Evolutionary conservation across 331 rosid species (phyloP).

Genomic region (Cydonia oblonga): DNA sequence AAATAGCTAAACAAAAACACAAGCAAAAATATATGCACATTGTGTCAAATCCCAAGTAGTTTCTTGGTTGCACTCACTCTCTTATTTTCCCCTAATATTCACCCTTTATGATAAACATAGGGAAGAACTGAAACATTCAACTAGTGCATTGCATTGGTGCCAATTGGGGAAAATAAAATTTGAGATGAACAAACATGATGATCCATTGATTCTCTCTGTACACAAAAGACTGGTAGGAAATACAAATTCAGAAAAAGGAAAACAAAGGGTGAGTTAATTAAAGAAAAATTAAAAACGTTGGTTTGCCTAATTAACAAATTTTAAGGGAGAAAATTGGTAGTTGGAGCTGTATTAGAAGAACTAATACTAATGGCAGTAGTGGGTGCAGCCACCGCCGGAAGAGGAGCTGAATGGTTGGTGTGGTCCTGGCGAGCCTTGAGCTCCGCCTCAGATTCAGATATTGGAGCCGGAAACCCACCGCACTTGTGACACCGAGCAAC

Average conservation of each 20-base stretch:
- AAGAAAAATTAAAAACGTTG: background rate
- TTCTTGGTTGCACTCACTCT: no score
- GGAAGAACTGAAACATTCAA: background rate
- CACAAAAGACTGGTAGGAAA: background rate
- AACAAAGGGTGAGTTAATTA: background rate
- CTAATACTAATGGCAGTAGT: background rate
- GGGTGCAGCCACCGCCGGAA: background rate
- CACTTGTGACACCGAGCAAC: slow-evolving; percentile 66
- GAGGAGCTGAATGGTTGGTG: slow-evolving; percentile 13
- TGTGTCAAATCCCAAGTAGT: no score
- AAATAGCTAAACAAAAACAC: no score
- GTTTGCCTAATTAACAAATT: background rate
- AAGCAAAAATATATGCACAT: no score
- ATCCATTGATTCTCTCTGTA: slow-evolving; percentile 1
- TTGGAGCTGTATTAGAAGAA: background rate
- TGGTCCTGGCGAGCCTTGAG: slow-evolving; percentile 25
- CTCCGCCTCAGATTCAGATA: slow-evolving; percentile 26
- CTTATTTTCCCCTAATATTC: no score
- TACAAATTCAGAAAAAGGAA: background rate
- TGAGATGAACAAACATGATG: background rate
- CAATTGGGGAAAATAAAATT: background rate
- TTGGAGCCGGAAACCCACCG: slow-evolving; percentile 46
- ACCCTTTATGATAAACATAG: background rate
- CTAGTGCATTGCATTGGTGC: background rate
- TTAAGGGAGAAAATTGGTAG: background rate